phyloP scores from a whole-genome alignment of 225 moss, liverwort and hornwort genomes.

The Anthoceros angustus region DNA sequence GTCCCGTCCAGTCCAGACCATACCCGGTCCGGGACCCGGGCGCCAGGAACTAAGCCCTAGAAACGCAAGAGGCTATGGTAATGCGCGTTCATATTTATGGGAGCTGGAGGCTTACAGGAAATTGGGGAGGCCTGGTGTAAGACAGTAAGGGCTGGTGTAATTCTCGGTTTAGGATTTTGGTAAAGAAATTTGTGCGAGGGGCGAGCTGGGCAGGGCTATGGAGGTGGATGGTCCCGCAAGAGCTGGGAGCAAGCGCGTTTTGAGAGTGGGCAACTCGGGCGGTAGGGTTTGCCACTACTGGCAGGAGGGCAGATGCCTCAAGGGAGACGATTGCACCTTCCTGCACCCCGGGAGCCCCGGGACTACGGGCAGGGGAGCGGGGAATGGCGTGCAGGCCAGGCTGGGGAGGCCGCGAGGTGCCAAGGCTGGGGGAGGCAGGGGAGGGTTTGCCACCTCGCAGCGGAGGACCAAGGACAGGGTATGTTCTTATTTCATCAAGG shows the following conservation, averaged over 20 bases:
- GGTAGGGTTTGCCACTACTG: conserved; percentile 75
- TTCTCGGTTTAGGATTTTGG: too few relatives aligned
- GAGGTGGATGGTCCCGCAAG: conserved; percentile 77
- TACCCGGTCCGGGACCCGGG: too few relatives aligned
- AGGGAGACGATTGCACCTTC: conserved; percentile 88
- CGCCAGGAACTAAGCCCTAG: too few relatives aligned
- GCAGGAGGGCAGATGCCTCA: conserved; percentile 72
- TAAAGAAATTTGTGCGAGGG: too few relatives aligned
- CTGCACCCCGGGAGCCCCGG: conserved; percentile 72
- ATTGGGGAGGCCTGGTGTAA: too few relatives aligned
- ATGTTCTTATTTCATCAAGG: conserved; percentile 72
- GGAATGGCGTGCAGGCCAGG: conserved; percentile 38
- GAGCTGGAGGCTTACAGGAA: too few relatives aligned
- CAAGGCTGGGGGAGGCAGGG: conserved; percentile 20
- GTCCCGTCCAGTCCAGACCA: too few relatives aligned
- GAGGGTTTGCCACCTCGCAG: conserved; percentile 21
- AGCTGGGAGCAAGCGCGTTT: conserved; percentile 77
- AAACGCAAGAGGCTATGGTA: too few relatives aligned
- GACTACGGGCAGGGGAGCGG: conserved; percentile 55
- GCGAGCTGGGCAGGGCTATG: conserved; percentile 19
- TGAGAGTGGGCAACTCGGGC: conserved; percentile 33
- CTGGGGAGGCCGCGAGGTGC: conserved; percentile 36
- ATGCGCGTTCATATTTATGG: too few relatives aligned
- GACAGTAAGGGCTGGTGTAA: too few relatives aligned
- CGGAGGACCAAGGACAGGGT: conserved; percentile 40